Evolutionary conservation across 164 flowering plant genomes (phyloP).

Genomic region (Piper betle): DNA sequence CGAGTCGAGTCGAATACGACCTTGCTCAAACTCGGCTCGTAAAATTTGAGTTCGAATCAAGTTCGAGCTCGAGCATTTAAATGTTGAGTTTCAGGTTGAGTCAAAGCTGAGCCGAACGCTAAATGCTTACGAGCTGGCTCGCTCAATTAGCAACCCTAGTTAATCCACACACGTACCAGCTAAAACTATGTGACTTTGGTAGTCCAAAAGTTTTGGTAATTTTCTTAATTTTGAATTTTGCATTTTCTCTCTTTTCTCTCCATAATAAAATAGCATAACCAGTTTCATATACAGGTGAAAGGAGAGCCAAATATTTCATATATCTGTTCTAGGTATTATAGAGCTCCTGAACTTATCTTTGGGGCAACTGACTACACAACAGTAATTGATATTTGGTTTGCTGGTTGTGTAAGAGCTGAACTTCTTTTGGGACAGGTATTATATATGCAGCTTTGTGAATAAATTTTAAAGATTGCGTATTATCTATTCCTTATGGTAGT

Average conservation of each 20-base stretch:
- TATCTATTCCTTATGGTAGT: too few relatives aligned
- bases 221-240: neutral
- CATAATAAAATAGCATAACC: neutral
- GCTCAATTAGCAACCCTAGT: too few relatives aligned
- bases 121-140: too few relatives aligned
- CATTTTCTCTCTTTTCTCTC: neutral
- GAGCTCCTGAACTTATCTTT: conserved; percentile 65
- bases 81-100: too few relatives aligned
- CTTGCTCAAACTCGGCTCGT: too few relatives aligned
- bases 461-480: too few relatives aligned
- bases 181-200: conserved; percentile 55
- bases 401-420: conserved; percentile 63
- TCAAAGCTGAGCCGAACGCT: too few relatives aligned
- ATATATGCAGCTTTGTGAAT: too few relatives aligned
- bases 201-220: conserved; percentile 59
- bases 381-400: conserved; percentile 73
- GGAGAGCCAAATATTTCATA: conserved; percentile 58
- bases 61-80: too few relatives aligned
- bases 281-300: conserved; percentile 22
- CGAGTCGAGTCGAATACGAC: too few relatives aligned
- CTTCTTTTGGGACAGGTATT: conserved; percentile 45
- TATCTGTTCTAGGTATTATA: conserved; percentile 54
- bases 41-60: too few relatives aligned
- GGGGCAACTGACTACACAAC: conserved; percentile 58
- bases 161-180: conserved; percentile 39